A percentile compares a stretch with the other conserved stretches of the same genome.
Evolutionary conservation across 345 rosid species (phyloP).

Genomic region (Linum trigynum): DNA sequence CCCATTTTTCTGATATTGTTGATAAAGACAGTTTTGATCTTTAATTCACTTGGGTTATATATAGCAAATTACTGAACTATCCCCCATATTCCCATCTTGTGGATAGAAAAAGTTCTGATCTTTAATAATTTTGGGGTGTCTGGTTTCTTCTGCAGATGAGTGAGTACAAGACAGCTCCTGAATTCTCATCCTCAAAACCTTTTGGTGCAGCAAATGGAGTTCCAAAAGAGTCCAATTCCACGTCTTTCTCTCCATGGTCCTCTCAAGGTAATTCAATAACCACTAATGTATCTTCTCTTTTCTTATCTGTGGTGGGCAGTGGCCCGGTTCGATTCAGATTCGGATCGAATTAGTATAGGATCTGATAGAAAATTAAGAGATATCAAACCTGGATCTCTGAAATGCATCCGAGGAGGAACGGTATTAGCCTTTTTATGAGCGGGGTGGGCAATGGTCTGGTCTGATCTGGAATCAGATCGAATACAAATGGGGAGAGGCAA

Average conservation of each 20-base stretch:
- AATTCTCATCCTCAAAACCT: conserved; percentile 42
- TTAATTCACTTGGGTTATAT: too few species aligned
- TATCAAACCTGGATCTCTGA: background rate
- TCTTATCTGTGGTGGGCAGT: background rate
- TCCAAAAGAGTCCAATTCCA: conserved; percentile 45
- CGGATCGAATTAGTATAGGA: background rate
- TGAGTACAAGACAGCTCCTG: conserved; percentile 63
- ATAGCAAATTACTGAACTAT: background rate
- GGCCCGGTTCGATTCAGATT: background rate
- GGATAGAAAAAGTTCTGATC: background rate
- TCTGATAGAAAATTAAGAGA: background rate
- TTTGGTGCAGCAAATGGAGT: conserved; percentile 20
- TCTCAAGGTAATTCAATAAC: conserved; percentile 41
- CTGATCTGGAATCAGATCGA: too few species aligned
- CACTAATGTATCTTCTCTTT: background rate
- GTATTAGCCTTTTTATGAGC: background rate
- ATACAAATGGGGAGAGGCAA: too few species aligned
- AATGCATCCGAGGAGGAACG: background rate
- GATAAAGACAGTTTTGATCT: too few species aligned
- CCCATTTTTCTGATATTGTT: too few species aligned
- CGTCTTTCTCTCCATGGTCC: conserved; percentile 51
- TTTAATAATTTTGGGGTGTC: conserved; percentile 4
- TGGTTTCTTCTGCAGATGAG: conserved; percentile 52
- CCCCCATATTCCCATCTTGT: background rate
- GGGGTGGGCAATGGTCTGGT: conserved; percentile 7